A percentile compares a stretch with the other conserved stretches of the same genome.
Evolutionary conservation across 2,329 filamentous ascomycete genomes (phyloP).

Genomic region (Fusarium sp.): DNA sequence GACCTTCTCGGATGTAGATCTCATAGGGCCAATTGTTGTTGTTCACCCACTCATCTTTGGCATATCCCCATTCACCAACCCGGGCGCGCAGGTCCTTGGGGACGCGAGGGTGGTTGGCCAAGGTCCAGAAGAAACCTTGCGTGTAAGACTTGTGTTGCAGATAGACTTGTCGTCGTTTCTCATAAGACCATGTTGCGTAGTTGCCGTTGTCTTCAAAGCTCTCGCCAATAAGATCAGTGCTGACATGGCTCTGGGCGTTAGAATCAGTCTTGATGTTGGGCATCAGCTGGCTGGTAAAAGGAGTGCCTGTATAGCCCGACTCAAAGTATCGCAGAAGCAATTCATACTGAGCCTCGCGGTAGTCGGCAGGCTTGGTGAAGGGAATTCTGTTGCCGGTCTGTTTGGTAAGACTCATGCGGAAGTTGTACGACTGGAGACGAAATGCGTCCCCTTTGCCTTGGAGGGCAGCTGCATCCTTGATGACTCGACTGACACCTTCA

Average conservation of each 20-base stretch:
- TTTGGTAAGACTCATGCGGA: constrained; percentile 32
- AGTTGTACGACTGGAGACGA: constrained; percentile 41
- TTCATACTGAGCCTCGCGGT: constrained; percentile 33
- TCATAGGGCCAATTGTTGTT: constrained; percentile 38
- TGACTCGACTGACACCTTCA: constrained; percentile 23
- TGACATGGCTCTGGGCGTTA: constrained; percentile 35
- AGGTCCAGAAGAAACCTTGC: constrained; percentile 35
- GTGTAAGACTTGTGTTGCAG: constrained; percentile 29
- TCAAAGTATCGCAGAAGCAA: constrained; percentile 38
- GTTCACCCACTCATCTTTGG: constrained; percentile 32
- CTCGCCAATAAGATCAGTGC: constrained; percentile 36
- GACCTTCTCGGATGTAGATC: constrained; percentile 37
- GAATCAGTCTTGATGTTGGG: constrained; percentile 38
- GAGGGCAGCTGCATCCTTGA: constrained; percentile 10
- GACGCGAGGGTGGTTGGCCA: constrained; percentile 33
- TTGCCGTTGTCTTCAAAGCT: constrained; percentile 29
- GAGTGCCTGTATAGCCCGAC: constrained; percentile 29
- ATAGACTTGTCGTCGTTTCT: constrained; percentile 13
- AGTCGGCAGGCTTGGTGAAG: constrained; percentile 36
- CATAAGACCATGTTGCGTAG: constrained; percentile 34
- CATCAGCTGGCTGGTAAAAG: constrained; percentile 38
- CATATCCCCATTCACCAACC: constrained; percentile 29
- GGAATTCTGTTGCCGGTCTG: constrained; percentile 15
- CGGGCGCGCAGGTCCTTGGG: constrained; percentile 7
- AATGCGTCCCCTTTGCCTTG: constrained; percentile 20